Conservation (phyloP, 2,329 filamentous ascomycete genomes). For the Exophiala aquamarina region DNA sequence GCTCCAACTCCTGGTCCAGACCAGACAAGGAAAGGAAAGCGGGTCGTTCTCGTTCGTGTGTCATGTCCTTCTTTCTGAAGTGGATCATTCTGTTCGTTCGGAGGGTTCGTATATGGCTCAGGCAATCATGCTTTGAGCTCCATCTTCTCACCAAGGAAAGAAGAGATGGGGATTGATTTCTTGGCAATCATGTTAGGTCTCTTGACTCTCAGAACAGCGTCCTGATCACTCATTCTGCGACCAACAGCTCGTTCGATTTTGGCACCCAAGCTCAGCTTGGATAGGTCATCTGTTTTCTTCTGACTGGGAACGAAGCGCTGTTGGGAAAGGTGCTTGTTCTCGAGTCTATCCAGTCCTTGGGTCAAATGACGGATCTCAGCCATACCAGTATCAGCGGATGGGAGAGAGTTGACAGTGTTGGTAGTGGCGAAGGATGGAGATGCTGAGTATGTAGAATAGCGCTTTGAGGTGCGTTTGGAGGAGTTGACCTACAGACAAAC, state of each 20-base stretch:
- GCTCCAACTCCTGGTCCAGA: no score
- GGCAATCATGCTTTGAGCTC: slow-evolving; percentile 9
- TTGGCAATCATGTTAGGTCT: slow-evolving; percentile 10
- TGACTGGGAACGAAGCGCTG: slow-evolving; percentile 79
- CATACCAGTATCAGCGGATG: slow-evolving; percentile 41
- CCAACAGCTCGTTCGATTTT: slow-evolving; percentile 87
- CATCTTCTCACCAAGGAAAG: slow-evolving; percentile 17
- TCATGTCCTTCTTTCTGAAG: no score
- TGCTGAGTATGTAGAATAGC: slow-evolving; percentile 54
- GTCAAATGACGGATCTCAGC: slow-evolving; percentile 74
- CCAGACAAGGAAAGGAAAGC: no score
- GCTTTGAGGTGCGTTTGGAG: slow-evolving; percentile 52
- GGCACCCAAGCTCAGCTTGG: slow-evolving; percentile 82
- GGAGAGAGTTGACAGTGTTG: slow-evolving; percentile 33
- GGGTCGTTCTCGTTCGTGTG: no score
- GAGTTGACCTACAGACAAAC: slow-evolving; percentile 28
- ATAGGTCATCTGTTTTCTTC: slow-evolving; percentile 78
- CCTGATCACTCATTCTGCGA: slow-evolving; percentile 82
- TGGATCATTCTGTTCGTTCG: no score
- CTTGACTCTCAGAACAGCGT: slow-evolving; percentile 53
- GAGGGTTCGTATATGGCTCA: neutral
- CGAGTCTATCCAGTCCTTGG: slow-evolving; percentile 78
- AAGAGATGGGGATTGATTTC: slow-evolving; percentile 12
- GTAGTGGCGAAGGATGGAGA: slow-evolving; percentile 49
- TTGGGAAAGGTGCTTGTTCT: slow-evolving; percentile 79